Evolutionary conservation across 352 stramenopile species (phyloP).

Genomic region (Thraustochytrium striatum): DNA sequence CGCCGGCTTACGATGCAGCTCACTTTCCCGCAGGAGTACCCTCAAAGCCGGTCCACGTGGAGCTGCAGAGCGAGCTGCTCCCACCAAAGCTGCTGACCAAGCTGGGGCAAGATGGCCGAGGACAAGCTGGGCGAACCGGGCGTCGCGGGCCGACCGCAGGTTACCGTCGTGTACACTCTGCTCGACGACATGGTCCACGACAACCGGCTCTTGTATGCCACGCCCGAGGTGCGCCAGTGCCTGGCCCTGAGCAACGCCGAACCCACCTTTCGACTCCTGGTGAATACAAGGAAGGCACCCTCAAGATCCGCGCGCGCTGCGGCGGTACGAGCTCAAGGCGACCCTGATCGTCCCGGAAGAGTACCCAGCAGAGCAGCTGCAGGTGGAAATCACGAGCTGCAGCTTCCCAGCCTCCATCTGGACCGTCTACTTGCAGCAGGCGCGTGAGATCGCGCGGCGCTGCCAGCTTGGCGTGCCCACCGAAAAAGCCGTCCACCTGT

Average conservation of each 20-base stretch:
- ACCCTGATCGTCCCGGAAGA: slow-evolving; percentile 14
- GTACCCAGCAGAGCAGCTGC: neutral
- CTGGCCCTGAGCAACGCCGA: slow-evolving; percentile 4
- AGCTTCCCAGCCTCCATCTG: slow-evolving; percentile 18
- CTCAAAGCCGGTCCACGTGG: slow-evolving; percentile 7
- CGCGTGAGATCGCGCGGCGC: slow-evolving; percentile 29
- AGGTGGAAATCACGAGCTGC: slow-evolving; percentile 28
- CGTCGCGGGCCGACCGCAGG: neutral
- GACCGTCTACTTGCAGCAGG: slow-evolving; percentile 17
- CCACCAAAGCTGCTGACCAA: slow-evolving; percentile 36
- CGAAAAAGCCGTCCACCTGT: slow-evolving; percentile 24
- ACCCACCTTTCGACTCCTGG: neutral
- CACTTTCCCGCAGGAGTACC: slow-evolving; percentile 4
- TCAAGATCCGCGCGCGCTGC: slow-evolving; percentile 22
- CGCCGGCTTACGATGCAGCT: slow-evolving; percentile 25
- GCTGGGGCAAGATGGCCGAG: neutral
- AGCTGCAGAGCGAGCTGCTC: slow-evolving; percentile 21
- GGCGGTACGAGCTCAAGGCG: slow-evolving; percentile 13
- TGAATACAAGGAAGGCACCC: slow-evolving; percentile 2
- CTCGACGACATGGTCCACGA: slow-evolving; percentile 41
- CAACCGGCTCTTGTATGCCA: slow-evolving; percentile 29
- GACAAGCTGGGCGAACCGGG: neutral
- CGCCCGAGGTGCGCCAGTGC: slow-evolving; percentile 14
- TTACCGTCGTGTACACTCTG: neutral
- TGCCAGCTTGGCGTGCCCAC: slow-evolving; percentile 9